These are phyloP conservation scores for Erythrophleum fordii DNA, from an alignment of 306 rosid species.

Conservation along the genomic window DNA sequence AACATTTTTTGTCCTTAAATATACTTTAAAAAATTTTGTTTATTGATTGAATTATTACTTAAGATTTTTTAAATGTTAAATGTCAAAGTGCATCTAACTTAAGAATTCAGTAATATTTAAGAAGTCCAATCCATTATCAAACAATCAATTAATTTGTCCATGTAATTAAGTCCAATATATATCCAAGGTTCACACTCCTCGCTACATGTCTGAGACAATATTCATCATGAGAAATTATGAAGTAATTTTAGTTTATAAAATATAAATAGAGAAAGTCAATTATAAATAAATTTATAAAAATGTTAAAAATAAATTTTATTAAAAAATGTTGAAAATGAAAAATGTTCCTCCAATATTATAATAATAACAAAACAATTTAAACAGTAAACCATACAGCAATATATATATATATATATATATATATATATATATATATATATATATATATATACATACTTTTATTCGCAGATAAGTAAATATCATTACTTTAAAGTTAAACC, in stretches of 20 bases:
- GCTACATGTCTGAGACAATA: not conserved
- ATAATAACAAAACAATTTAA: no score
- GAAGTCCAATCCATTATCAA: not conserved
- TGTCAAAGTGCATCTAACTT: not conserved
- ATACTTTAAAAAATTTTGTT: not conserved
- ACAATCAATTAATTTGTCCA: no score
- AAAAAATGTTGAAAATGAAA: not conserved
- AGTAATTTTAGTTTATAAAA: no score
- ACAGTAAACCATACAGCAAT: no score
- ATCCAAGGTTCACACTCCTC: not conserved
- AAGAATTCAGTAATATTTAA: not conserved
- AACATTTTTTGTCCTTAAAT: not conserved
- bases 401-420: no score
- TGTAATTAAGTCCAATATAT: no score
- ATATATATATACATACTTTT: not conserved
- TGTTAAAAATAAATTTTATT: not conserved
- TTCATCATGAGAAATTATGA: no score
- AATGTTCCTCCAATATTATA: not conserved
- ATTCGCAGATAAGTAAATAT: constrained; percentile 5
- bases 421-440: not conserved
- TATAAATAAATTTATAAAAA: not conserved
- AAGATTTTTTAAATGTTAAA: not conserved
- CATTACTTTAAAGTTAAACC: not conserved
- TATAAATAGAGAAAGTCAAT: not conserved
- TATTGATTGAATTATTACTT: not conserved